Percentiles rank a stretch among this genome's conserved stretches.
These are phyloP conservation scores for Monosporozyma unispora DNA, from an alignment of 805 yeast genomes.

Conservation along the genomic window DNA sequence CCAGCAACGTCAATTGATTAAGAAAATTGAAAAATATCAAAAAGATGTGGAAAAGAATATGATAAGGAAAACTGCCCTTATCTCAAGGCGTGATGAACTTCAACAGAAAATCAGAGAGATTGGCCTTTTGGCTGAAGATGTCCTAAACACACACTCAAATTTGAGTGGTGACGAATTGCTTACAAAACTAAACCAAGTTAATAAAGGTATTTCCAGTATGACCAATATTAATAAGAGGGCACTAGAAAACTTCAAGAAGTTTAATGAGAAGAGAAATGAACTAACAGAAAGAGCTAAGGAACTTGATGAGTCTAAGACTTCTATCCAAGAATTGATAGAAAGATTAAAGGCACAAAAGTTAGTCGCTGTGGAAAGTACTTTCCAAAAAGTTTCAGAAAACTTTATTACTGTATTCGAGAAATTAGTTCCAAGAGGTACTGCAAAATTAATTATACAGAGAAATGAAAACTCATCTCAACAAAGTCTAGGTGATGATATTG, in stretches of 20 bases:
- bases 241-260: conserved; percentile 67
- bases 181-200: conserved; percentile 42
- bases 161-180: conserved; percentile 46
- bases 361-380: conserved; percentile 71
- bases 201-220: conserved; percentile 50
- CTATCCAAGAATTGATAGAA: conserved; percentile 63
- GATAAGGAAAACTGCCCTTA: conserved; percentile 51
- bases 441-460: conserved; percentile 58
- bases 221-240: conserved; percentile 85
- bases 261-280: conserved; percentile 63
- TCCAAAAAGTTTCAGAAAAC: conserved; percentile 62
- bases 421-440: conserved; percentile 78
- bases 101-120: conserved; percentile 67
- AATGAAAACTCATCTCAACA: conserved; percentile 17
- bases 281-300: conserved; percentile 58
- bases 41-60: conserved; percentile 56
- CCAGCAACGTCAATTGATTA: conserved; percentile 45
- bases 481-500: conserved; percentile 13
- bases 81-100: conserved; percentile 59
- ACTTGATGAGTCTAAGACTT: conserved; percentile 55
- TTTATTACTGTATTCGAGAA: conserved; percentile 69
- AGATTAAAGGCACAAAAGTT: conserved; percentile 71
- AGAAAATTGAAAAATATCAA: conserved; percentile 50
- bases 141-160: conserved; percentile 44
- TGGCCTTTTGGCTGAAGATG: conserved; percentile 87